These are phyloP conservation scores for Camelina neglecta DNA, from an alignment of 345 rosid genomes.

Conservation along the genomic window DNA sequence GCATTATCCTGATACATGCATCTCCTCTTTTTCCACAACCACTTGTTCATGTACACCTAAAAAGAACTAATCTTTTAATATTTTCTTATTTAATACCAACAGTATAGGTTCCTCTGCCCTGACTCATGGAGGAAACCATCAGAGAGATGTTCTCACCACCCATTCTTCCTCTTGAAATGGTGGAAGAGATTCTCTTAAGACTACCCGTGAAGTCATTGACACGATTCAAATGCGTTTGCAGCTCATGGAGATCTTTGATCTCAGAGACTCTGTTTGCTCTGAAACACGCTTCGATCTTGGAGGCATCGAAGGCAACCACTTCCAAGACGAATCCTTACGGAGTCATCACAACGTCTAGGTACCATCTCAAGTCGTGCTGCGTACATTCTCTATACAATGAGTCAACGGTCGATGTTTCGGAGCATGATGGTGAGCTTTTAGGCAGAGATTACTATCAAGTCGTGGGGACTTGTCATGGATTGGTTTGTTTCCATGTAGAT, in stretches of 20 bases:
- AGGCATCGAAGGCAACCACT: constrained; percentile 27
- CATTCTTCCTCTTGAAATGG: constrained; percentile 39
- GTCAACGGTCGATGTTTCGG: background rate
- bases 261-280: constrained; percentile 33
- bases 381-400: constrained; percentile 40
- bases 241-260: constrained; percentile 43
- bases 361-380: constrained; percentile 42
- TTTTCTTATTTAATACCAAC: background rate
- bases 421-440: constrained; percentile 43
- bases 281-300: constrained; percentile 40
- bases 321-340: constrained; percentile 18
- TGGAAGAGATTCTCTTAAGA: constrained; percentile 44
- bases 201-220: constrained; percentile 40
- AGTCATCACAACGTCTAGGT: constrained; percentile 37
- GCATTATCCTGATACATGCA: constrained; percentile 43
- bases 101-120: constrained; percentile 31
- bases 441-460: constrained; percentile 47
- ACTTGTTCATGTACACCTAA: constrained; percentile 34
- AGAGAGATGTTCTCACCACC: constrained; percentile 10
- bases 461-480: constrained; percentile 51
- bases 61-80: background rate
- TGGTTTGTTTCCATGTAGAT: constrained; percentile 44
- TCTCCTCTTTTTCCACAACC: constrained; percentile 31
- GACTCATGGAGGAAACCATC: constrained; percentile 23
- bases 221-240: constrained; percentile 45